Evolutionary conservation across 2,329 filamentous ascomycete species (phyloP), one percentile per base, ranked within the genome.

Genomic region (Colletotrichum gigasporum): DNA sequence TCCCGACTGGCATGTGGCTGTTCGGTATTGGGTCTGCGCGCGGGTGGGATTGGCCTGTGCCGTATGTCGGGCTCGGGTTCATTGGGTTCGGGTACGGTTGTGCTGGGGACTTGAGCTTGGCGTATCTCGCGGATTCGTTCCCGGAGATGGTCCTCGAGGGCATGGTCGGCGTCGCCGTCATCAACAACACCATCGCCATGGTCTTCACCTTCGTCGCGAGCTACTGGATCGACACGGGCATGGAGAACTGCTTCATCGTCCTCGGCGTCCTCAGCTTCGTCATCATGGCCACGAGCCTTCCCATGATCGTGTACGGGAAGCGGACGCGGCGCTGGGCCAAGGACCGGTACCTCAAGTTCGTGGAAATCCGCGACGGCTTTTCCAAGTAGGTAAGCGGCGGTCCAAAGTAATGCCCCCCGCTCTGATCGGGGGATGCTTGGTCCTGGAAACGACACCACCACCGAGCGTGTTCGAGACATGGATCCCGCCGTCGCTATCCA

Each of bases 31-130:
- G 82, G 0, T 83, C 82, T 2, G 79, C 75, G 9, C 75, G 82
- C 35, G 82, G 80, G 1, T 86, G 82, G 84, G 67, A 72, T 34
- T 87, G 85, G 85, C 83, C 80, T 1, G 75, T 76, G 8, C 82
- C 85, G 0, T 87, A 87, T 56, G 75, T 87, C 12, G 85, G 83
- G 2, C 74, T 87, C 0, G 85, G 82, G 3, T 82, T 87, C 67
- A 87, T 87, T 26, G 85, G 85, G 4, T 87, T 88, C 57, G 85
- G 85, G 2, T 87, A 85, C 72, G 85, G 85, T 7, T 87, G 85
- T 52, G 84, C 84, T 2, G 85, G 85, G 5, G 85, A 87, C 71
- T 71, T 88, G 61, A 79, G 80, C 56, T 80, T 85, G 77, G 82
- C 84, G 0, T 87, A 87, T 63, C 74, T 86, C 4, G 83, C 84